A percentile compares a stretch with the other conserved stretches of the same genome.
Conservation (phyloP, 345 rosid species). For the Combretum micranthum region DNA sequence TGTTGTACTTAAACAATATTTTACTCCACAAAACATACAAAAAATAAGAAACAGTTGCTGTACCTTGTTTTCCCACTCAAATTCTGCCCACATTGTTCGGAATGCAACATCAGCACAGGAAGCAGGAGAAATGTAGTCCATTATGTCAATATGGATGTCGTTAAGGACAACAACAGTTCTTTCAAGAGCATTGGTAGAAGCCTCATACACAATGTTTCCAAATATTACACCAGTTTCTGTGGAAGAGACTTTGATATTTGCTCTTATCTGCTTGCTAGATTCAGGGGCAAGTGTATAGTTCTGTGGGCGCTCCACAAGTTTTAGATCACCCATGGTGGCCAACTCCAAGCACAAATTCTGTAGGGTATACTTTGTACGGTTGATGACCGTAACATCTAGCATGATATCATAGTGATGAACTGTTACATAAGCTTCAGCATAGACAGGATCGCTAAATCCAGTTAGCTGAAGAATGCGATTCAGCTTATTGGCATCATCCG, state of each 20-base stretch:
- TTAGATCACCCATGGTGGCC: slow-evolving; percentile 99
- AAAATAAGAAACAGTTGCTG: no score
- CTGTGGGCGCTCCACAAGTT: slow-evolving; percentile 98
- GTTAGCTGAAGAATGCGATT: slow-evolving; percentile 98
- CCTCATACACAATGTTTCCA: slow-evolving; percentile 92
- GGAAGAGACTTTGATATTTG: slow-evolving; percentile 97
- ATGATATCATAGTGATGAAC: slow-evolving; percentile 97
- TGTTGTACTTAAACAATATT: no score
- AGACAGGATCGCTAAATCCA: slow-evolving; percentile 98
- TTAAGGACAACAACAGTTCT: slow-evolving; percentile 85
- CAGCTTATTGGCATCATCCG: slow-evolving; percentile 88
- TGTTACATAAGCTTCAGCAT: slow-evolving; percentile 97
- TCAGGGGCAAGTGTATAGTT: slow-evolving; percentile 92
- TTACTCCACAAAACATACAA: no score
- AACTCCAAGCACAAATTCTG: slow-evolving; percentile 95
- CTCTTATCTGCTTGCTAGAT: slow-evolving; percentile 95
- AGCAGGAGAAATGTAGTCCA: slow-evolving; percentile 98
- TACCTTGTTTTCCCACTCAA: slow-evolving; percentile 99
- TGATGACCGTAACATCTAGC: slow-evolving; percentile 90
- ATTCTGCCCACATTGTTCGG: slow-evolving; percentile 99
- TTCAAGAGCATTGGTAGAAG: slow-evolving; percentile 86
- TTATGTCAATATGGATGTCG: slow-evolving; percentile 91
- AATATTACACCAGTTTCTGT: slow-evolving; percentile 98
- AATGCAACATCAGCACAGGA: slow-evolving; percentile 85
- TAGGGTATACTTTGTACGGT: slow-evolving; percentile 95